phyloP scores from a whole-genome alignment of 2,329 filamentous ascomycete species.

The Fusarium nelsonii region DNA sequence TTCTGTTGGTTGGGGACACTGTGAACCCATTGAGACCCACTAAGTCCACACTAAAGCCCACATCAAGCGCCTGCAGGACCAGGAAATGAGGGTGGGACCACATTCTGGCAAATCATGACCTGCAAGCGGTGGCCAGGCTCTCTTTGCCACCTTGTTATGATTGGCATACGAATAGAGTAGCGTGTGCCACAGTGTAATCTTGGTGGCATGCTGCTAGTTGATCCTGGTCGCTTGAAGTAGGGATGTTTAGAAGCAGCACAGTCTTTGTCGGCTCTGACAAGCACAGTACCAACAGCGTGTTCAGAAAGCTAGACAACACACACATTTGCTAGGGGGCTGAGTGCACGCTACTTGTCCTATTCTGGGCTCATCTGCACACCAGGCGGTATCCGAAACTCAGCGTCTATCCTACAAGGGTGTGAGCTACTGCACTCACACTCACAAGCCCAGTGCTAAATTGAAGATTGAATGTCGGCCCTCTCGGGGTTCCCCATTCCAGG shows the following conservation, averaged over 20 bases:
- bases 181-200: constrained; percentile 48
- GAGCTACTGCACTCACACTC: constrained; percentile 23
- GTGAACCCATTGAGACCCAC: constrained; percentile 35
- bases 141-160: constrained; percentile 52
- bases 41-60: constrained; percentile 19
- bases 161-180: constrained; percentile 49
- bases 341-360: constrained; percentile 38
- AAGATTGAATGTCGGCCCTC: constrained; percentile 21
- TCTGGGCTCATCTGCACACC: constrained; percentile 21
- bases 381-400: constrained; percentile 40
- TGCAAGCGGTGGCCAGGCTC: constrained; percentile 40
- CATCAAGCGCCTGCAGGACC: constrained; percentile 37
- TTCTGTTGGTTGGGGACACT: constrained; percentile 51
- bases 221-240: constrained; percentile 36
- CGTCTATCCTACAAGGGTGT: constrained; percentile 40
- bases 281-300: constrained; percentile 40
- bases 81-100: constrained; percentile 43
- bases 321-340: constrained; percentile 32
- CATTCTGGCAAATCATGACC: constrained; percentile 50
- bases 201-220: constrained; percentile 47
- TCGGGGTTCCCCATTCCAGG: constrained; percentile 46
- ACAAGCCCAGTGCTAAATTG: constrained; percentile 42
- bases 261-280: constrained; percentile 23
- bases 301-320: constrained; percentile 36
- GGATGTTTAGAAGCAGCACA: constrained; percentile 40